phyloP scores from a whole-genome alignment of 2,329 filamentous ascomycete species.

The Aquanectria penicillioides region DNA sequence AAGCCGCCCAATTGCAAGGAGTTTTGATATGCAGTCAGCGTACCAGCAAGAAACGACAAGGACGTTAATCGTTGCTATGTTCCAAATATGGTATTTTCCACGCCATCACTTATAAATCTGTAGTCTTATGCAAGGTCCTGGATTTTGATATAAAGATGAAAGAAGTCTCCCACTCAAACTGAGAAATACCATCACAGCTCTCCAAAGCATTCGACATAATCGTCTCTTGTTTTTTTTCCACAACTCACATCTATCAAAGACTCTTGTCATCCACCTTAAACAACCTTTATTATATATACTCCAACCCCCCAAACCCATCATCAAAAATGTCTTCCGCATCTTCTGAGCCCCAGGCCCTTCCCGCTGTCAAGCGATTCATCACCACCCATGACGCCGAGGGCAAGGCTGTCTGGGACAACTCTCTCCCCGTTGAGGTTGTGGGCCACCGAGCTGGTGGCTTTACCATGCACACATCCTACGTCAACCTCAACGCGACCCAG shows the following conservation, averaged over 20 bases:
- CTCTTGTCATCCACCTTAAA: neutral
- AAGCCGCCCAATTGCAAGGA: neutral
- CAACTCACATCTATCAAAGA: too few relatives aligned
- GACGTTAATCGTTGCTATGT: neutral
- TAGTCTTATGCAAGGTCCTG: too few relatives aligned
- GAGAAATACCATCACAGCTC: neutral
- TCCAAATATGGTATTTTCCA: too few relatives aligned
- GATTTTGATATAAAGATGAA: neutral
- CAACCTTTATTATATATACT: neutral
- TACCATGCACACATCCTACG: slow-evolving; percentile 30
- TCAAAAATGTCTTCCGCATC: slow-evolving; percentile 25
- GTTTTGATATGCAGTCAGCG: neutral
- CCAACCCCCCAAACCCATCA: neutral
- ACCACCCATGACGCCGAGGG: slow-evolving; percentile 32
- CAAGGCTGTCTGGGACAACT: slow-evolving; percentile 31
- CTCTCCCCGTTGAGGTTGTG: slow-evolving; percentile 24
- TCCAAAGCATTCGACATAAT: neutral
- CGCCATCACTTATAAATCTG: too few relatives aligned
- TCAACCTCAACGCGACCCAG: slow-evolving; percentile 27
- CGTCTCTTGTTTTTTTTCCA: neutral
- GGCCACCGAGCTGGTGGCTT: slow-evolving; percentile 31
- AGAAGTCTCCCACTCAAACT: slow-evolving; percentile 1
- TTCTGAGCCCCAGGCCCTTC: slow-evolving; percentile 26
- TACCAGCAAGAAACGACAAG: neutral
- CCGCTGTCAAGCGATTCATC: slow-evolving; percentile 32